A percentile compares a stretch with the other conserved stretches of the same genome.
phyloP scores from a whole-genome alignment of 805 yeast species.

The Sungouiozyma ichnusensis region DNA sequence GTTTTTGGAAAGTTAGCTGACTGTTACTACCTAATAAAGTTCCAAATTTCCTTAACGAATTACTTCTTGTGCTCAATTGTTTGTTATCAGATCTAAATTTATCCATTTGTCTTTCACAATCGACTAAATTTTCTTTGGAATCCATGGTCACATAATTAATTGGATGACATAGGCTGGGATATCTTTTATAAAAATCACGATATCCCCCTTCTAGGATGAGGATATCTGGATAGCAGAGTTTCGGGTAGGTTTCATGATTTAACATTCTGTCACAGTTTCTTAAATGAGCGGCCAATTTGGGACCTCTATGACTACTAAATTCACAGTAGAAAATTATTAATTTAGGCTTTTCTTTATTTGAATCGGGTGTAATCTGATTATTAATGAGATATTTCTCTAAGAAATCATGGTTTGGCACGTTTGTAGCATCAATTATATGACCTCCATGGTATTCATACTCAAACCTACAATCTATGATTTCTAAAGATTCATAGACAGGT shows the following conservation, averaged over 20 bases:
- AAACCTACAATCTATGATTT: constrained; percentile 81
- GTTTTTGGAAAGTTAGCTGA: background rate
- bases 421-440: constrained; percentile 75
- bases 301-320: constrained; percentile 89
- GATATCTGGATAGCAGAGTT: constrained; percentile 77
- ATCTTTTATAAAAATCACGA: constrained; percentile 56
- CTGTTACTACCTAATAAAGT: background rate
- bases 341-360: constrained; percentile 14
- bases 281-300: constrained; percentile 78
- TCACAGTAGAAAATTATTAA: constrained; percentile 88
- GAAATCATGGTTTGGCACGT: constrained; percentile 59
- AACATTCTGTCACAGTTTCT: constrained; percentile 71
- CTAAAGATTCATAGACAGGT: constrained; percentile 42
- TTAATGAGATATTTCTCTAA: constrained; percentile 44
- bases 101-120: constrained; percentile 43
- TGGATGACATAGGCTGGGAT: constrained; percentile 55
- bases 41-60: constrained; percentile 21
- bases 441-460: constrained; percentile 91
- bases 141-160: constrained; percentile 80
- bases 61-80: constrained; percentile 26
- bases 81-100: constrained; percentile 40
- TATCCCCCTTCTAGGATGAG: constrained; percentile 88
- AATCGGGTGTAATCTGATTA: background rate
- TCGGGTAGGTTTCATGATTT: constrained; percentile 70
- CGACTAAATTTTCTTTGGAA: constrained; percentile 25